A percentile compares a stretch with the other conserved stretches of the same genome.
Evolutionary conservation across 176 grass and related monocot genomes (phyloP).

Genomic region (Pontederia crassipes): DNA sequence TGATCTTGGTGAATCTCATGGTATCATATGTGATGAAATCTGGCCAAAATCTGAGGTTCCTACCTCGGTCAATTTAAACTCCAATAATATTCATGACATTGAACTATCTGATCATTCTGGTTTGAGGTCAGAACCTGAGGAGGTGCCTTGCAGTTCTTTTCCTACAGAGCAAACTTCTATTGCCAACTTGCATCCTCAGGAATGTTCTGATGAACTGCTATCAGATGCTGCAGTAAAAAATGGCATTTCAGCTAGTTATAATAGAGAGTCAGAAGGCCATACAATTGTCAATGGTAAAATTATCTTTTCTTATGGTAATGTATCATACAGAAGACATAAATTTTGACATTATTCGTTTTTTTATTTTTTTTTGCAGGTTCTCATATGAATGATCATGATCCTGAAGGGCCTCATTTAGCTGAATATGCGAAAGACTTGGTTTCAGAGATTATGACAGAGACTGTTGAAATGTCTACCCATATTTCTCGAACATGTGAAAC

Average conservation of each 20-base stretch:
- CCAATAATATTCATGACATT: constrained; percentile 21
- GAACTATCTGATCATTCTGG: constrained; percentile 16
- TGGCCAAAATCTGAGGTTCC: constrained; percentile 50
- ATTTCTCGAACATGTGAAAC: constrained; percentile 6
- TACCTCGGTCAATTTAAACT: constrained; percentile 43
- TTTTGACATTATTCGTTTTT: constrained; percentile 9
- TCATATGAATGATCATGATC: constrained; percentile 18
- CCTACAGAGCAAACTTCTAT: constrained; percentile 5
- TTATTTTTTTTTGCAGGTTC: constrained; percentile 28
- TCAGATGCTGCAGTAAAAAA: neutral
- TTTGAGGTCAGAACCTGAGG: constrained; percentile 16
- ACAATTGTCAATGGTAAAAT: constrained; percentile 42
- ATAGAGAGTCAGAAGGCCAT: constrained; percentile 19
- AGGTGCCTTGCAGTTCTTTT: constrained; percentile 16
- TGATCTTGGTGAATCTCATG: constrained; percentile 1
- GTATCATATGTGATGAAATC: constrained; percentile 29
- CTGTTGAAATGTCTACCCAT: constrained; percentile 18
- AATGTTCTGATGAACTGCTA: neutral
- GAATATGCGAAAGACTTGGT: constrained; percentile 24
- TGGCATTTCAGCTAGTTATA: constrained; percentile 1
- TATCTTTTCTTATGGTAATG: constrained; percentile 9
- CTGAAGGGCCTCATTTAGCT: constrained; percentile 25
- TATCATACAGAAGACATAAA: constrained; percentile 6
- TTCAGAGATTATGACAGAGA: constrained; percentile 24
- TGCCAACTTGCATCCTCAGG: neutral